phyloP scores from a whole-genome alignment of 1,284 basidiomycete species.

The Lignosus rhinocerotis region DNA sequence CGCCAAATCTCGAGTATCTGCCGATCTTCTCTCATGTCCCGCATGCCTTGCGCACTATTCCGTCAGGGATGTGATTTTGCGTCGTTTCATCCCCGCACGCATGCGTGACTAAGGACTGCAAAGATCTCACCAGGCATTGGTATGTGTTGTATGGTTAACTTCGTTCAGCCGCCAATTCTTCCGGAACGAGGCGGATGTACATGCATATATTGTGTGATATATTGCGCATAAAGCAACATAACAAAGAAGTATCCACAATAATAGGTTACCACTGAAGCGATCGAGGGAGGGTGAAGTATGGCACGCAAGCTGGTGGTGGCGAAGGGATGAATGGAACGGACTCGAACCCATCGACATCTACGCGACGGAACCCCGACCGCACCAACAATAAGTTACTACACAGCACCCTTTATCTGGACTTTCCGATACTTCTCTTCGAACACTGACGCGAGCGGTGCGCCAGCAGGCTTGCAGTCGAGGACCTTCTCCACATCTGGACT shows the following conservation, averaged over 20 bases:
- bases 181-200: neutral
- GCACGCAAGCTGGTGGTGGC: neutral
- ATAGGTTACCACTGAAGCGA: neutral
- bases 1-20: constrained; percentile 54
- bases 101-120: constrained; percentile 73
- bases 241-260: neutral
- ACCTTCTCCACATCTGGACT: constrained; percentile 58
- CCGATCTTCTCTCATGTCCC: constrained; percentile 61
- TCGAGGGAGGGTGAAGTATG: neutral
- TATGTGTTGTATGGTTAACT: neutral
- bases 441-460: constrained; percentile 51
- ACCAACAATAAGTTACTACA: constrained; percentile 26
- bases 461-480: constrained; percentile 66
- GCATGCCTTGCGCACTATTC: constrained; percentile 72
- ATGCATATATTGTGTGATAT: neutral
- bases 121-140: neutral
- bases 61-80: constrained; percentile 83
- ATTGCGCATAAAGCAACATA: neutral
- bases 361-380: neutral
- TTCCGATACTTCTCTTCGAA: constrained; percentile 79
- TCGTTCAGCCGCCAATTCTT: neutral
- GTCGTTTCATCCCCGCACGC: constrained; percentile 87
- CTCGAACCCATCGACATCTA: neutral
- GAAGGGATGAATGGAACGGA: neutral
- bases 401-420: constrained; percentile 68